Conservation (phyloP, 2,329 filamentous ascomycete species). For the Canariomyces notabilis region DNA sequence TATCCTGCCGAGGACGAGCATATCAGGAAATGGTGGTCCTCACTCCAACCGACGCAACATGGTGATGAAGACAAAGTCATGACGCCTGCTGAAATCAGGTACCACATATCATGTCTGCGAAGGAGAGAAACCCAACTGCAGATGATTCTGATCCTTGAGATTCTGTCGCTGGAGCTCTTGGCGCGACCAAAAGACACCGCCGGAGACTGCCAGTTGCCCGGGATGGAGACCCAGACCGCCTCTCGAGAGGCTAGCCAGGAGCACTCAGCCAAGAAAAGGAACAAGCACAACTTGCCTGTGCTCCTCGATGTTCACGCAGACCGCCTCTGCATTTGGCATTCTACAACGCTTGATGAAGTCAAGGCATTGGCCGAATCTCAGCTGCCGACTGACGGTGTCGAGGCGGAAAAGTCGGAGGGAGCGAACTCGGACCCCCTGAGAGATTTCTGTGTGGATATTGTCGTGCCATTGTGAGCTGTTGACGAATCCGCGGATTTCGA, state of each 20-base stretch:
- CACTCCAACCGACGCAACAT: slow-evolving; percentile 45
- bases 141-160: slow-evolving; percentile 73
- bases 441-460: slow-evolving; percentile 75
- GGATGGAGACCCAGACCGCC: slow-evolving; percentile 36
- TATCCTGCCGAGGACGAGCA: slow-evolving; percentile 62
- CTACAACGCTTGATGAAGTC: slow-evolving; percentile 59
- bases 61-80: slow-evolving; percentile 45
- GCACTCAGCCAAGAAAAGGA: slow-evolving; percentile 47
- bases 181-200: slow-evolving; percentile 35
- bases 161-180: slow-evolving; percentile 62
- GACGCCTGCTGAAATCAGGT: slow-evolving; percentile 51
- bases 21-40: slow-evolving; percentile 66
- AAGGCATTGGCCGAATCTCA: slow-evolving; percentile 47
- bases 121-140: slow-evolving; percentile 76
- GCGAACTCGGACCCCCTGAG: slow-evolving; percentile 57
- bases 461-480: slow-evolving; percentile 65
- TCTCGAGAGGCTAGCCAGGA: slow-evolving; percentile 32
- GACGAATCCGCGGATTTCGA: background rate
- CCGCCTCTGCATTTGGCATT: slow-evolving; percentile 79
- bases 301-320: slow-evolving; percentile 71
- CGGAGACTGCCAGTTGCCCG: slow-evolving; percentile 44
- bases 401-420: slow-evolving; percentile 37
- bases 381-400: slow-evolving; percentile 27
- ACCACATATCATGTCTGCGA: slow-evolving; percentile 60
- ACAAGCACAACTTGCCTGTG: slow-evolving; percentile 58